Base-by-base conservation (phyloP, 345 rosid genomes). In the Bruguiera sexangula region DNA sequence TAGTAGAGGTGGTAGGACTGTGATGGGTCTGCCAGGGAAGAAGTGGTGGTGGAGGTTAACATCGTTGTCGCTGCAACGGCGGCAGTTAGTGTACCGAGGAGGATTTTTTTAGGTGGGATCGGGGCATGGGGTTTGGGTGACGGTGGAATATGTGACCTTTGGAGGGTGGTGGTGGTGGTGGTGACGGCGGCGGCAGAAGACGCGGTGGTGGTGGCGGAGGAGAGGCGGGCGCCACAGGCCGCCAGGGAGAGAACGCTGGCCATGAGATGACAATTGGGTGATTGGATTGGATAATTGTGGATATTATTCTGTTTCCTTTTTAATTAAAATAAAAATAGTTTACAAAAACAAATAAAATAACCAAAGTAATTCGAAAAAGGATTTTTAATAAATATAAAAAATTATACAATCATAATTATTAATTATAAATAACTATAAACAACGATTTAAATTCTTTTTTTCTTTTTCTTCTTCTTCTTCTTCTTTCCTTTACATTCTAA, bases 1-100 rank as follows among this genome's bases (percentile, higher is more conserved):
- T 91, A 91, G 89, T 91, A 93, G 62, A 91, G 0, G 58, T 67
- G 60, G 86, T 71, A 93, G 24, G 87, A 13, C 20, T 71, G 27
- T 6, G 76, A 43, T 16, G 74, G 68, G 43, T 84, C 82, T 6
- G 90, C 89, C 0, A 86, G 70, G 19, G 88, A 88, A 6, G 96
- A 88, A 19, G 71, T 67, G 55, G 88, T 29, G 46, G 87, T 3
- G 46, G 50, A 3, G 8, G 72, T 53, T 20, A 91, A 59, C 53
- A 88, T 66, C n/a, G 91, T 43, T 62, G 88, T 67, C 30, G 91
- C 78, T 37, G 89, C 89, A 13, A 84, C 19, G 1, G 83, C 73
- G 10, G 85, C 86, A 1, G 82, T 64, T 22, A 80, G 61, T 3
- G 83, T 78, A 24, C 81, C 68, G 53, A 85, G 75, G 69, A 72